These are phyloP conservation scores for Phanerochaete carnosa DNA, from an alignment of 768 basidiomycete species.

Conservation along the genomic window DNA sequence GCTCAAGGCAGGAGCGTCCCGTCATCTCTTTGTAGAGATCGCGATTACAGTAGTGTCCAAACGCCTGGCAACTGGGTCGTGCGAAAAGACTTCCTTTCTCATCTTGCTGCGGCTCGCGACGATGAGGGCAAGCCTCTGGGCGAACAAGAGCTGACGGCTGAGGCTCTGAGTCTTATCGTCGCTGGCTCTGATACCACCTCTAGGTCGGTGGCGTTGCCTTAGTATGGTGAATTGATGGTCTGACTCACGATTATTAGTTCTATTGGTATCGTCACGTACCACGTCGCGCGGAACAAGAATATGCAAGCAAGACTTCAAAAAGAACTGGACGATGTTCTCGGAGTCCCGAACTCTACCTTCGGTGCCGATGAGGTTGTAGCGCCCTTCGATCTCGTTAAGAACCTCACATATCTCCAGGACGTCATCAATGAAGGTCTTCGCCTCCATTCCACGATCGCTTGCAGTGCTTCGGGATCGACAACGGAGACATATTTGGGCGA, in stretches of 20 bases:
- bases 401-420: slow-evolving; percentile 25
- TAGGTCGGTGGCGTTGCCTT: neutral
- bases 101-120: slow-evolving; percentile 11
- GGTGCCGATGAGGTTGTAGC: neutral
- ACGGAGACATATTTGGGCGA: slow-evolving; percentile 42
- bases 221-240: neutral
- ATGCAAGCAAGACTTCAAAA: slow-evolving; percentile 8
- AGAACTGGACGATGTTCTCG: slow-evolving; percentile 11
- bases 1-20: neutral
- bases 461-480: slow-evolving; percentile 38
- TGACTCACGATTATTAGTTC: slow-evolving; percentile 1
- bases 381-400: slow-evolving; percentile 15
- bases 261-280: neutral
- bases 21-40: neutral
- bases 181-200: slow-evolving; percentile 17
- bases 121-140: slow-evolving; percentile 13
- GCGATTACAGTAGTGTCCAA: slow-evolving; percentile 10
- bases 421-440: slow-evolving; percentile 30
- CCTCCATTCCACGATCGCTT: slow-evolving; percentile 33
- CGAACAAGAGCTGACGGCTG: slow-evolving; percentile 10
- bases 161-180: slow-evolving; percentile 11
- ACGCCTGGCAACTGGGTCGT: neutral
- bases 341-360: neutral
- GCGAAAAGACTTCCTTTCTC: slow-evolving; percentile 12
- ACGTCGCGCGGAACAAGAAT: slow-evolving; percentile 1